Percentiles rank a stretch among this genome's conserved stretches.
Evolutionary conservation across 768 basidiomycete genomes (phyloP).

Genomic region (Lactarius deliciosus): DNA sequence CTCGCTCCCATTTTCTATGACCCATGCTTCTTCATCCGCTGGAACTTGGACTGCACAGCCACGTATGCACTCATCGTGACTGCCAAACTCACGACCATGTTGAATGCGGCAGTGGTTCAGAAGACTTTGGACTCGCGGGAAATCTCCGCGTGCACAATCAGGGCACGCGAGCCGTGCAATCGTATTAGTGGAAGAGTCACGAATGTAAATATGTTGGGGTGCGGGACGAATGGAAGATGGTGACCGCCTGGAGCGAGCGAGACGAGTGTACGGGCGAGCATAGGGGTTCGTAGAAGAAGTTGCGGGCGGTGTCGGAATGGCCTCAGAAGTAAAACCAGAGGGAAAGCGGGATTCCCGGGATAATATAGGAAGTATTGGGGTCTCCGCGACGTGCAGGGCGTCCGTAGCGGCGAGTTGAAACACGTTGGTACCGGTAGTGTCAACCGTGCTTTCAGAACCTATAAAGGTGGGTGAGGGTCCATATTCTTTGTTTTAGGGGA

Average conservation of each 20-base stretch:
- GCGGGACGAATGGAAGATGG: slow-evolving; percentile 32
- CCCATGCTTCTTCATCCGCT: slow-evolving; percentile 37
- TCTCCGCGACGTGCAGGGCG: slow-evolving; percentile 44
- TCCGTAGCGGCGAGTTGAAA: slow-evolving; percentile 45
- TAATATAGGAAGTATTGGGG: slow-evolving; percentile 41
- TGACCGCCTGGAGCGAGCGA: slow-evolving; percentile 30
- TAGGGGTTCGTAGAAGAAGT: slow-evolving; percentile 30
- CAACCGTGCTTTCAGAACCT: slow-evolving; percentile 4
- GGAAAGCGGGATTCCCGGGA: slow-evolving; percentile 33
- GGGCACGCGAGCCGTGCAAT: slow-evolving; percentile 44
- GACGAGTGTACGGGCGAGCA: slow-evolving; percentile 34
- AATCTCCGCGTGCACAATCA: slow-evolving; percentile 47
- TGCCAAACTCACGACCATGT: slow-evolving; percentile 48
- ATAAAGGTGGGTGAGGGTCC: not conserved
- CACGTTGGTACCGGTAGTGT: slow-evolving; percentile 21
- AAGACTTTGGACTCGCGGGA: slow-evolving; percentile 52
- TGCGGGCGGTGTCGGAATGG: slow-evolving; percentile 29
- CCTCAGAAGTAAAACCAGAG: slow-evolving; percentile 30
- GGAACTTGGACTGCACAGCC: slow-evolving; percentile 43
- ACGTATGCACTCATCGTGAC: slow-evolving; percentile 52
- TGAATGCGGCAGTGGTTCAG: slow-evolving; percentile 53
- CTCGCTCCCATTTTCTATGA: slow-evolving; percentile 42
- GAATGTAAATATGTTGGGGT: slow-evolving; percentile 39
- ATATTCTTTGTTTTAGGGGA: not conserved
- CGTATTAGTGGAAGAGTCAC: slow-evolving; percentile 37